Conservation (phyloP, 2,329 filamentous ascomycete genomes). For the Microsporum canis region DNA sequence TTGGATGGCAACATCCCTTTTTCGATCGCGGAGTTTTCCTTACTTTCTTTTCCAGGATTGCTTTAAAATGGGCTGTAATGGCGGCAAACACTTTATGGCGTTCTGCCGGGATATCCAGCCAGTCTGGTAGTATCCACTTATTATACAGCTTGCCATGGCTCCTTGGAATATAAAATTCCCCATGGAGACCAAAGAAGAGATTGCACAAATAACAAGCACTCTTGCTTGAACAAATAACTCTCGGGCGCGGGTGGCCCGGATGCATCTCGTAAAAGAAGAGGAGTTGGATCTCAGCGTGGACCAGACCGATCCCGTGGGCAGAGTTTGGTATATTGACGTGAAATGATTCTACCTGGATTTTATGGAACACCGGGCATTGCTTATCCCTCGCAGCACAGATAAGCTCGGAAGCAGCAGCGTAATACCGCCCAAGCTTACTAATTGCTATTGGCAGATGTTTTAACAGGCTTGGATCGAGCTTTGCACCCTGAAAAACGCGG, state of each 20-base stretch:
- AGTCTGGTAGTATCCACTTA: constrained; percentile 9
- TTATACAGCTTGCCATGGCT: constrained; percentile 12
- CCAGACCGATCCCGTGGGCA: background rate
- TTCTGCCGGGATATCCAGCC: background rate
- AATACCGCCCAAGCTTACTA: background rate
- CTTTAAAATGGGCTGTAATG: background rate
- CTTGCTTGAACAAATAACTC: constrained; percentile 12
- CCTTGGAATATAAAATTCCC: constrained; percentile 9
- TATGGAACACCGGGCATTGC: background rate
- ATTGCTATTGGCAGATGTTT: background rate
- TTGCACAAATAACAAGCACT: constrained; percentile 12
- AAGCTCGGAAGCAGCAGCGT: background rate
- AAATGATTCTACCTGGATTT: background rate
- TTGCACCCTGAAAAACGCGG: background rate
- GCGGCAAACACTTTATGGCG: background rate
- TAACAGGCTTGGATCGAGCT: background rate
- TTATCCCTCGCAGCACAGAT: background rate
- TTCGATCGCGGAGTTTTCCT: background rate
- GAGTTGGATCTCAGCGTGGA: constrained; percentile 13
- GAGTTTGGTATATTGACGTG: background rate
- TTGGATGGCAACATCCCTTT: background rate
- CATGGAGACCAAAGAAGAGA: constrained; percentile 10
- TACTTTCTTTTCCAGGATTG: background rate
- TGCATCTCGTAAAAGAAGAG: constrained; percentile 11
- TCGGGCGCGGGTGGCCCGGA: background rate